Evolutionary conservation across 768 basidiomycete genomes (phyloP), one percentile per base, ranked within the genome.

Genomic region (Tulasnella sp.): DNA sequence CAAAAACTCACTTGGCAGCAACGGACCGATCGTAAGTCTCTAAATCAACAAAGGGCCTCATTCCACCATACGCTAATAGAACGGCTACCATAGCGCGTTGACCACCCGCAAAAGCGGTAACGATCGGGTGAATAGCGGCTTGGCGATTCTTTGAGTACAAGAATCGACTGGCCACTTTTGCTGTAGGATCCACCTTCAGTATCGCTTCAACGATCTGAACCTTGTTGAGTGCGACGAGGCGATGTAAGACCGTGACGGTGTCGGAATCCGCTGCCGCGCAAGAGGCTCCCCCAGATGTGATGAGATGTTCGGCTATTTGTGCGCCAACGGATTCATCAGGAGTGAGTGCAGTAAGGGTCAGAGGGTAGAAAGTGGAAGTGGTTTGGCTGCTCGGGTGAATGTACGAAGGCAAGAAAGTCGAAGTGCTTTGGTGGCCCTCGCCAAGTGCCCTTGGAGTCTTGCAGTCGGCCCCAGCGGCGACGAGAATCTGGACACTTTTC

Each of bases 401-500:
- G n/a, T n/a, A n/a, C n/a, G n/a, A n/a, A n/a, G n/a, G n/a, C n/a
- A n/a, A n/a, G n/a, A n/a, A n/a, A n/a, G n/a, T n/a, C n/a, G n/a
- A n/a, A n/a, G n/a, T n/a, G n/a, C n/a, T n/a, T n/a, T n/a, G n/a
- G n/a, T n/a, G n/a, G n/a, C n/a, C n/a, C n/a, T n/a, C n/a, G n/a
- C n/a, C n/a, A 27, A 82, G 81, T 52, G 86, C 85, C 0, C 85
- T 84, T 0, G 86, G 82, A 16, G 84, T 73, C 39, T 86, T 87
- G 27, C 85, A 84, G 81, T 90, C 88, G 0, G 90, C 89, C 1
- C 89, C 90, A 0, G 85, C 87, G 8, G 82, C 83, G 71, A 91
- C 82, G 19, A 91, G 87, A 0, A 84, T 84, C 14, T 90, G 88
- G 3, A 91, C 83, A 39, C 87, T 86, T 2, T 83, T 82, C 1